Evolutionary conservation across 2,329 filamentous ascomycete genomes (phyloP), one percentile per base, ranked within the genome.

Genomic region (Xylariomycetidae sp.): DNA sequence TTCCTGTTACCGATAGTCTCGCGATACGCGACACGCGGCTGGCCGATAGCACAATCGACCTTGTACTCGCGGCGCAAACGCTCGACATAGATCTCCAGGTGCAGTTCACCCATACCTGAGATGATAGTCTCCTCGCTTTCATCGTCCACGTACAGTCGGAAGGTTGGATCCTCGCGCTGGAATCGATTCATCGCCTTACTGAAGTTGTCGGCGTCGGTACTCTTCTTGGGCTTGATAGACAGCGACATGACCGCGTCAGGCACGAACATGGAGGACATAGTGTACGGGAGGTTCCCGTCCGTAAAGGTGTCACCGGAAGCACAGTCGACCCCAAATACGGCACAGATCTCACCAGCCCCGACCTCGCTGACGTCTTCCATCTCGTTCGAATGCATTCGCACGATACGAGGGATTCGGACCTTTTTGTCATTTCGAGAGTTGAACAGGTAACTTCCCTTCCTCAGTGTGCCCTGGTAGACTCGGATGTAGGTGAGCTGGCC

Each of bases 361-460:
- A 98, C 84, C 61, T 96, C 89, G 36, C 67, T 72, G 18, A 96
- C 88, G 56, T 98, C 92, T 62, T 98, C 92, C 90, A 98, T 95
- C 57, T 98, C 92, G 58, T 97, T 95, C 28, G 89, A 95, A 70
- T 98, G 92, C 92, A 98, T 98, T 43, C 92, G 88, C 42, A 98
- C 92, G 53, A 98, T 97, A 56, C 90, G 85, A 14, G 92, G 92
- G 37, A 98, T 83, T 64, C 94, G 89, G 58, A 98, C 84, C 70
- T 90, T 96, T 74, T 96, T 95, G 62, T 90, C 85, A 45, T 80
- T 94, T 50, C 89, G 82, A 7, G 89, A 89, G 64, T 97, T 98
- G 76, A 83, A 95, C 35, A 98, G 80, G 58, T 89, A 88, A 56
- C 83, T 76, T 31, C 89, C 87, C 73, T 95, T 97, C 59, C 72